Conservation (phyloP, 352 stramenopile species). For the Hyaloperonospora brassicae region DNA sequence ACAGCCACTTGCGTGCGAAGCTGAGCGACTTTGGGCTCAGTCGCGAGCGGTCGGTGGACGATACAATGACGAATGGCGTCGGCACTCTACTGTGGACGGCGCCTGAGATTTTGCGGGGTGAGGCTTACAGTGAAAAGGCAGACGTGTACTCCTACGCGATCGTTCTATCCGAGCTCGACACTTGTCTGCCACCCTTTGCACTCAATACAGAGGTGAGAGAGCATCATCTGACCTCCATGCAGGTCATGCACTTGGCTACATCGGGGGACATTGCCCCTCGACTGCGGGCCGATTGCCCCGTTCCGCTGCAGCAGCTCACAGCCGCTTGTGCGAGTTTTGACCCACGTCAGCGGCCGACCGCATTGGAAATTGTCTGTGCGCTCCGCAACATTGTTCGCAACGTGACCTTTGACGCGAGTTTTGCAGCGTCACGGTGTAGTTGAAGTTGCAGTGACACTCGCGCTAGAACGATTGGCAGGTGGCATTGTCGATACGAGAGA, state of each 20-base stretch:
- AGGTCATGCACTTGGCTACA: slow-evolving; percentile 56
- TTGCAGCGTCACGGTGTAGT: too few species aligned
- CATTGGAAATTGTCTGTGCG: slow-evolving; percentile 65
- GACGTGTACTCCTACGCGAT: slow-evolving; percentile 87
- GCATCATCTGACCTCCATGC: slow-evolving; percentile 56
- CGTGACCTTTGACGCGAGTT: too few species aligned
- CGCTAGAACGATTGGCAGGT: too few species aligned
- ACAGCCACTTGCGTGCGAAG: slow-evolving; percentile 61
- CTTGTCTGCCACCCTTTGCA: slow-evolving; percentile 49
- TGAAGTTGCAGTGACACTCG: too few species aligned
- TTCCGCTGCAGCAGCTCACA: slow-evolving; percentile 40
- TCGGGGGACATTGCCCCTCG: slow-evolving; percentile 43
- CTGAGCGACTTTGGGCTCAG: slow-evolving; percentile 84
- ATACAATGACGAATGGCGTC: slow-evolving; percentile 72
- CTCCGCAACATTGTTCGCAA: slow-evolving; percentile 55
- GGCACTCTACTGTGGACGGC: slow-evolving; percentile 82
- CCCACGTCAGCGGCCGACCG: slow-evolving; percentile 47
- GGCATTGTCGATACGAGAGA: too few species aligned
- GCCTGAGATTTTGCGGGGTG: slow-evolving; percentile 81
- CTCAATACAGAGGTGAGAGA: slow-evolving; percentile 37
- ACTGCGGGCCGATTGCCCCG: slow-evolving; percentile 53
- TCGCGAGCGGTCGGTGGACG: slow-evolving; percentile 57
- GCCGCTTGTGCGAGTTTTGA: slow-evolving; percentile 60
- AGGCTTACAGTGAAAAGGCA: slow-evolving; percentile 81
- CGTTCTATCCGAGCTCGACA: slow-evolving; percentile 76